phyloP scores from a whole-genome alignment of 2,329 filamentous ascomycete species.

The Paracoccidioides brasiliensis region DNA sequence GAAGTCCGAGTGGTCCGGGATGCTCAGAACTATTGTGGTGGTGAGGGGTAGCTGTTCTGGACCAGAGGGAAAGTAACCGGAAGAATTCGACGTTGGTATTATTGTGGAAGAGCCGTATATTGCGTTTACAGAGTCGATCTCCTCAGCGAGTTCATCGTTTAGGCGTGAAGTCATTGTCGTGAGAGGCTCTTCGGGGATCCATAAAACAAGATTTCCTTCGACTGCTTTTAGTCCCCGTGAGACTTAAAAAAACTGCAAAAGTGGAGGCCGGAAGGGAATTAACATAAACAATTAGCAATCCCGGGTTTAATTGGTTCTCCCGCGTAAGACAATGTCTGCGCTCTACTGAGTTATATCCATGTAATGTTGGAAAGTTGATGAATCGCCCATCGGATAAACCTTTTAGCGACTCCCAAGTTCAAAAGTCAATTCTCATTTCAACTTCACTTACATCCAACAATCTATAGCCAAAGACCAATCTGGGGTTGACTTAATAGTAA shows the following conservation, averaged over 20 bases:
- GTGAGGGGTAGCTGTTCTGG: constrained; percentile 17
- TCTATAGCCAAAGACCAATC: no score
- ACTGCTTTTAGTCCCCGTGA: no score
- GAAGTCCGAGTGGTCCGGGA: constrained; percentile 45
- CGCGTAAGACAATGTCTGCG: background rate
- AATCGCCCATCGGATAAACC: no score
- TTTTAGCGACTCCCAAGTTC: no score
- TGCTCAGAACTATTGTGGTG: constrained; percentile 45
- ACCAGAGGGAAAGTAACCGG: constrained; percentile 14
- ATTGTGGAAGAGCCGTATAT: constrained; percentile 55
- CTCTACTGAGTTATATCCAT: no score
- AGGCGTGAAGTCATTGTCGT: constrained; percentile 11
- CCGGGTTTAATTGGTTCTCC: background rate
- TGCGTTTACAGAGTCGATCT: constrained; percentile 37
- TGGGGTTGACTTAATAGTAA: no score
- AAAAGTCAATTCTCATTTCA: no score
- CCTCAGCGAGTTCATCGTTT: constrained; percentile 33
- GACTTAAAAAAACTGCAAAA: no score
- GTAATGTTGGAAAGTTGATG: no score
- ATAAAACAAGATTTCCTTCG: background rate
- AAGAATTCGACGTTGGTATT: constrained; percentile 23
- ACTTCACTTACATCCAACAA: no score
- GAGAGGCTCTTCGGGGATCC: background rate
- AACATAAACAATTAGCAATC: background rate
- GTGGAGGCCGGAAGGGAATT: no score